These are phyloP conservation scores for Suillus luteus DNA, from an alignment of 768 basidiomycete species.

Conservation along the genomic window DNA sequence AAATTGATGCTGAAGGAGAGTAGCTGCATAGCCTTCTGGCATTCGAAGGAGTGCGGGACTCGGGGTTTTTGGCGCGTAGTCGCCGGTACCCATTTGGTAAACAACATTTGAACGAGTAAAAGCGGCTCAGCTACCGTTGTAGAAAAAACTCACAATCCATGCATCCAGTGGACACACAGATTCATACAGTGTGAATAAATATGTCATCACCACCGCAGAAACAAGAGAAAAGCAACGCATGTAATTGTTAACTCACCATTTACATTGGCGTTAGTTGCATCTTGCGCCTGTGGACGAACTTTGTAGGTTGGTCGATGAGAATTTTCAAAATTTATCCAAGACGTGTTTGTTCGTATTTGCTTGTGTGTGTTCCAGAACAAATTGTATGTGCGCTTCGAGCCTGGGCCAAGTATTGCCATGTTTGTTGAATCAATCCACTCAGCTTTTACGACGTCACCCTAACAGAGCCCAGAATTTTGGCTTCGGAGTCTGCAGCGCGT, in stretches of 20 bases:
- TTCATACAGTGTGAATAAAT: conserved; percentile 80
- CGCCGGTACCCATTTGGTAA: too few species aligned
- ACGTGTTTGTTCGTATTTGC: not conserved
- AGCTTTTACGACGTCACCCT: not conserved
- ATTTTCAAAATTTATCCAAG: conserved; percentile 4
- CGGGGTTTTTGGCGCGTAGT: too few species aligned
- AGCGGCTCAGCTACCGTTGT: conserved; percentile 84
- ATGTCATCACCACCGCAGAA: conserved; percentile 51
- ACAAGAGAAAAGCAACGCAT: conserved; percentile 10
- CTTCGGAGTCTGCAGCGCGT: not conserved
- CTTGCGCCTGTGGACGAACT: not conserved
- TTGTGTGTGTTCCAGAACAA: not conserved
- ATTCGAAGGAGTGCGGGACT: too few species aligned
- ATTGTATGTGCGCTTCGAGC: too few species aligned
- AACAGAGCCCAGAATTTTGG: not conserved
- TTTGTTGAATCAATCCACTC: not conserved
- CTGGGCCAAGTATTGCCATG: too few species aligned
- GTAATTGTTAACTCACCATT: conserved; percentile 22
- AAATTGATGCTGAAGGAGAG: too few species aligned
- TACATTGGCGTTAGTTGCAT: not conserved
- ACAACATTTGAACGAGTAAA: conserved; percentile 6
- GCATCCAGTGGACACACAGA: conserved; percentile 40
- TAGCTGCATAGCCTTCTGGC: too few species aligned
- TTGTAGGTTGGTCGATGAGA: not conserved
- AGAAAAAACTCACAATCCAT: conserved; percentile 60